Evolutionary conservation across 208 protist genomes (phyloP).

Genomic region (Acanthamoeba triangularis): DNA sequence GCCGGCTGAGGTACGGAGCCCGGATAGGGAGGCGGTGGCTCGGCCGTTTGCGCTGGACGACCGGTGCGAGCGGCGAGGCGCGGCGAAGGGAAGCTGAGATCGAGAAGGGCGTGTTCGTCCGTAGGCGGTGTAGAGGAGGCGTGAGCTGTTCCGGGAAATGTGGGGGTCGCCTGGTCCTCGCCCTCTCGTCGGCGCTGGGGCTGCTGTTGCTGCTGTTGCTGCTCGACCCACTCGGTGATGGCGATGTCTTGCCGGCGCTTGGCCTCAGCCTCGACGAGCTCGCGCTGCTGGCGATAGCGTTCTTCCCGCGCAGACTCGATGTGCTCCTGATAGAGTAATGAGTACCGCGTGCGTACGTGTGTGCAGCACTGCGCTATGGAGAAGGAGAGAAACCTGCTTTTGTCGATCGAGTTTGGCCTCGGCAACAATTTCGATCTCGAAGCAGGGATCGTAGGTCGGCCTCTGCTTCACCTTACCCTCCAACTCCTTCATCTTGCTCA

Average conservation of each 20-base stretch:
- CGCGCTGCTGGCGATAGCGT: not conserved
- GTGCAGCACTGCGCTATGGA: too few species aligned
- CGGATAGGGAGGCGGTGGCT: constrained; percentile 27
- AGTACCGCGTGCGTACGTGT: not conserved
- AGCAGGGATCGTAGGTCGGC: constrained; percentile 42
- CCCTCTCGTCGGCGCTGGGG: not conserved
- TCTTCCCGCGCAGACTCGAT: not conserved
- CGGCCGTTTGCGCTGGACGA: not conserved
- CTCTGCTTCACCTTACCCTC: not conserved
- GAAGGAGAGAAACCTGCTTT: constrained; percentile 15
- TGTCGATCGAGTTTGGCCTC: constrained; percentile 18
- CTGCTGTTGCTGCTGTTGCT: constrained; percentile 46
- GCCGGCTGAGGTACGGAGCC: not conserved
- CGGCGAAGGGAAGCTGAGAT: constrained; percentile 45
- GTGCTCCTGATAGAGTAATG: not conserved
- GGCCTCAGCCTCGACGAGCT: constrained; percentile 20
- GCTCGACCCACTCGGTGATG: constrained; percentile 70
- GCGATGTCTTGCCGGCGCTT: constrained; percentile 51
- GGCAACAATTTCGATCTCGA: constrained; percentile 30
- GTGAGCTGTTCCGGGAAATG: too few species aligned
- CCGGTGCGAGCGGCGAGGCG: not conserved
- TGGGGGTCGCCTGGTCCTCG: not conserved
- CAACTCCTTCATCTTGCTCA: not conserved
- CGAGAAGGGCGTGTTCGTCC: not conserved
- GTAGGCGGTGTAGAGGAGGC: not conserved